phyloP scores from a whole-genome alignment of 2,329 filamentous ascomycete species.

The Ophiosphaerella narmari region DNA sequence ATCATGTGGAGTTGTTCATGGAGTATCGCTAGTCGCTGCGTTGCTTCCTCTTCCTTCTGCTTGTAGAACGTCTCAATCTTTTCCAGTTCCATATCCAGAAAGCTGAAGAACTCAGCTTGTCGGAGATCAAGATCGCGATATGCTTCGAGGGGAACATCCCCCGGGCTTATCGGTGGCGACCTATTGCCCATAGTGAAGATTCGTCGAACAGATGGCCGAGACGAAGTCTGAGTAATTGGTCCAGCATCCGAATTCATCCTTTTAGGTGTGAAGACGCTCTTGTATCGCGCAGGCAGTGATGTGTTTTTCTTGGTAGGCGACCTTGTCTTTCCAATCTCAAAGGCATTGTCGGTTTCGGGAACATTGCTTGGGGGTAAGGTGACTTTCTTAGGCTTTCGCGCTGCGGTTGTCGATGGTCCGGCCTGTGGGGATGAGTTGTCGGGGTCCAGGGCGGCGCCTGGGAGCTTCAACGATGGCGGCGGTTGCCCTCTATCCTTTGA shows the following conservation, averaged over 20 bases:
- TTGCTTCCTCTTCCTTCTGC: constrained; percentile 84
- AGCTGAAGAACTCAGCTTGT: constrained; percentile 84
- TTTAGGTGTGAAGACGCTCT: constrained; percentile 47
- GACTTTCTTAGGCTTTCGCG: constrained; percentile 21
- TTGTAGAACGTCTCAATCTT: constrained; percentile 93
- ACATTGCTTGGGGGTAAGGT: constrained; percentile 21
- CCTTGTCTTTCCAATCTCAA: constrained; percentile 50
- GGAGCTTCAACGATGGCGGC: constrained; percentile 62
- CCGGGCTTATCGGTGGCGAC: constrained; percentile 41
- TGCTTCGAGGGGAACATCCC: constrained; percentile 59
- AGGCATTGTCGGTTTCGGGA: constrained; percentile 43
- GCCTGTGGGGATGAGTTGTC: constrained; percentile 26
- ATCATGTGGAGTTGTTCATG: constrained; percentile 90
- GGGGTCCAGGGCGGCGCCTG: constrained; percentile 63
- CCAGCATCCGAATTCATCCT: constrained; percentile 48
- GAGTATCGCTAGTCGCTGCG: constrained; percentile 69
- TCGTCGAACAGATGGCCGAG: constrained; percentile 46
- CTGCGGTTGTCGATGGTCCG: constrained; percentile 17
- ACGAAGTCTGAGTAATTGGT: constrained; percentile 22
- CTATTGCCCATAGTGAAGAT: constrained; percentile 51
- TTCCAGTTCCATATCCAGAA: constrained; percentile 80
- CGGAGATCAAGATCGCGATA: constrained; percentile 70
- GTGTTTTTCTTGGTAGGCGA: constrained; percentile 35
- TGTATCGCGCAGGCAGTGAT: constrained; percentile 38
- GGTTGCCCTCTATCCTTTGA: constrained; percentile 28